Evolutionary conservation across 164 flowering plant species (phyloP).

Genomic region (Vitis amurensis): DNA sequence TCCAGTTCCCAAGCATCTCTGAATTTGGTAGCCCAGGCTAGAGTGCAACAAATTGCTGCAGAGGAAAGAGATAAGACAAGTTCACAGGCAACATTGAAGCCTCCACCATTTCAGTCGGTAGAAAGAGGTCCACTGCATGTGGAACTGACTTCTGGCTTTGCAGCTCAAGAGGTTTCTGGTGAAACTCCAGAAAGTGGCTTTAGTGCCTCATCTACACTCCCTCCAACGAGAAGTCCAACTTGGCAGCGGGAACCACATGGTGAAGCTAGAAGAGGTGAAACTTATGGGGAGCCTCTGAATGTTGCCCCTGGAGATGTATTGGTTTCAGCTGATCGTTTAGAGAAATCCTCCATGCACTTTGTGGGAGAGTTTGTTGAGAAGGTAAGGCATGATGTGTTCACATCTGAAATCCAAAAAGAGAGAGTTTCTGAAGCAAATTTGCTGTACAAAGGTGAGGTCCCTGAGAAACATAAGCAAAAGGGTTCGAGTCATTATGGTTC

Average conservation of each 20-base stretch:
- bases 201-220: slow-evolving; percentile 9
- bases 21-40: slow-evolving; percentile 21
- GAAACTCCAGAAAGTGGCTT: slow-evolving; percentile 31
- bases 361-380: slow-evolving; percentile 68
- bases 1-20: slow-evolving; percentile 32
- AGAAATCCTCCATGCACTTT: slow-evolving; percentile 51
- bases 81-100: slow-evolving; percentile 29
- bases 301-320: slow-evolving; percentile 44
- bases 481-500: slow-evolving; percentile 21
- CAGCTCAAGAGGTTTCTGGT: slow-evolving; percentile 22
- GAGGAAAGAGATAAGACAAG: slow-evolving; percentile 20
- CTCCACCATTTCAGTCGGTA: slow-evolving; percentile 42
- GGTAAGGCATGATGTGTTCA: slow-evolving; percentile 43
- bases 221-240: slow-evolving; percentile 19
- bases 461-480: slow-evolving; percentile 13
- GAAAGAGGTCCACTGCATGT: slow-evolving; percentile 24
- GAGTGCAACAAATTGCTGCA: slow-evolving; percentile 17
- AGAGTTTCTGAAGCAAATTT: slow-evolving; percentile 23
- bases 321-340: slow-evolving; percentile 56
- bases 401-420: slow-evolving; percentile 39
- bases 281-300: slow-evolving; percentile 25
- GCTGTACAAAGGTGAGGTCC: slow-evolving; percentile 15
- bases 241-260: slow-evolving; percentile 20
- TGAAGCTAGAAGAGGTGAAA: slow-evolving; percentile 22
- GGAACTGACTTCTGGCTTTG: slow-evolving; percentile 14